phyloP scores from a whole-genome alignment of 345 rosid species.

The Psidium guajava region DNA sequence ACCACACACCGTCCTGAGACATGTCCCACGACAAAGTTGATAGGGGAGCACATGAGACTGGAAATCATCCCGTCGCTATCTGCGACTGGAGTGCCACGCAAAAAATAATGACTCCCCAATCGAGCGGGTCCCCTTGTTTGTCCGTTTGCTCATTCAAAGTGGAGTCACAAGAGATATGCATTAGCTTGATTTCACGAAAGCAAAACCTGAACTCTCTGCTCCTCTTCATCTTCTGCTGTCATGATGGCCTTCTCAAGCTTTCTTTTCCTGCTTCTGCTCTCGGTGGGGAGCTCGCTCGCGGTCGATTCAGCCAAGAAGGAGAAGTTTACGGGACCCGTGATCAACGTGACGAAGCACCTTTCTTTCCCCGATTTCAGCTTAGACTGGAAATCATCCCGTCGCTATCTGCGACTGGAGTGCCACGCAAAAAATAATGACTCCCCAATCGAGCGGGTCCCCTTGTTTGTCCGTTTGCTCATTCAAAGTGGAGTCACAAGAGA shows the following conservation, averaged over 20 bases:
- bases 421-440: neutral
- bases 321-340: constrained; percentile 7
- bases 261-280: neutral
- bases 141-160: neutral
- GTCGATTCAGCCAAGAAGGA: constrained; percentile 1
- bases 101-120: neutral
- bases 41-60: neutral
- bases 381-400: too few species aligned
- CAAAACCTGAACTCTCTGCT: neutral
- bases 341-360: constrained; percentile 23
- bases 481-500: neutral
- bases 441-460: neutral
- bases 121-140: neutral
- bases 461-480: neutral
- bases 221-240: neutral
- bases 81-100: neutral
- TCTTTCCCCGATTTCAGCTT: constrained; percentile 26
- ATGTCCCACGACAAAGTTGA: neutral
- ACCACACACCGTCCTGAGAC: neutral
- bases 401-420: neutral
- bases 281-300: neutral
- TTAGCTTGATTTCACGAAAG: neutral
- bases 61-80: neutral
- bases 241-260: neutral
- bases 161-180: neutral